Base-by-base conservation (phyloP, 83 land plant genomes). In the Picea mariana region DNA sequence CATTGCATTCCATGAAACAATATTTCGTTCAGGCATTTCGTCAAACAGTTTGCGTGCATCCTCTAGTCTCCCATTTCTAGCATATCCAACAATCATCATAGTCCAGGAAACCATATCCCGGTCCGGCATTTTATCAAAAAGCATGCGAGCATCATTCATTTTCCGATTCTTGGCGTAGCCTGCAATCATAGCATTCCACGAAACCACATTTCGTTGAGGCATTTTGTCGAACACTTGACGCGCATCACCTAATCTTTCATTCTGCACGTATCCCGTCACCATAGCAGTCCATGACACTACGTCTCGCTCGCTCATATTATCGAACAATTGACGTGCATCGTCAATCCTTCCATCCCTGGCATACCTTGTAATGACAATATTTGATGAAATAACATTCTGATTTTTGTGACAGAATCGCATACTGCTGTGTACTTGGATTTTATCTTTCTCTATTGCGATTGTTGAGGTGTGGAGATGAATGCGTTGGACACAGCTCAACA, bases 181-280 rank as follows among this genome's bases (percentile, higher is more conserved):
- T 71, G 75, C 75, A 71, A 71, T 71, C 75, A 71, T 71, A 71
- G 75, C 75, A 71, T 40, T 71, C 75, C 75, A 71, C 12, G 75
- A 71, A 71, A 71, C 23, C 49, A 71, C 75, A 20, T 71, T 44
- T 40, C 75, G 75, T 40, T 18, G 49, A 18, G 13, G 49, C 75
- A 71, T 71, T 71, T 71, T 71, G 49, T 71, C 75, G 42, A 71
- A 71, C 75, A 71, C 49, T 71, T 71, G 75, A 71, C 75, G 49
- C 42, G 75, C 75, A 71, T 71, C 75, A 17, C 40, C 75, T 17
- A 71, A 13, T 71, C 42, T 18, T 2, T 44, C 75, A 21, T 7
- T 44, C 38, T 71, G 38, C 9, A 21, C 47, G 20, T 40, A 40
- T 9, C 16, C n/a, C 11, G 75, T 71, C 17, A 71, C 42, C 49